Conservation (phyloP, 2,329 filamentous ascomycete genomes). For the Fusarium sp. region DNA sequence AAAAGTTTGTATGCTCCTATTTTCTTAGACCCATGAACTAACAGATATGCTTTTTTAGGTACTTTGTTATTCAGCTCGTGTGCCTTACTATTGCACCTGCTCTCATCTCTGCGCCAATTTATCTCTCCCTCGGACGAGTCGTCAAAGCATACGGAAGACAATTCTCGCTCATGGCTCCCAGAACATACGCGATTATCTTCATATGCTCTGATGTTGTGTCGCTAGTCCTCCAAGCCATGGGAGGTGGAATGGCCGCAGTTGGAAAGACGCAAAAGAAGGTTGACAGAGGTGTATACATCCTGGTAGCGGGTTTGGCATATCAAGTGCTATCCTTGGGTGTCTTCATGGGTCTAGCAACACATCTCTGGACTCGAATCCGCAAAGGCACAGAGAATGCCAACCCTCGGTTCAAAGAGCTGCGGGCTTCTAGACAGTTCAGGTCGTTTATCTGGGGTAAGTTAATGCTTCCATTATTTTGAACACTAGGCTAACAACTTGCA, state of each 20-base stretch:
- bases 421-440: conserved; percentile 15
- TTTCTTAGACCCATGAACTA: not conserved
- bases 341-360: conserved; percentile 1
- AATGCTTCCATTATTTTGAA: not conserved
- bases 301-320: conserved; percentile 33
- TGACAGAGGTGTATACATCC: conserved; percentile 30
- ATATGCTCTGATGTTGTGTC: conserved; percentile 32
- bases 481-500: not conserved
- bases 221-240: conserved; percentile 33
- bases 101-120: conserved; percentile 42
- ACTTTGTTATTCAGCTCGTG: conserved; percentile 35
- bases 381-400: not conserved
- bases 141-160: conserved; percentile 35
- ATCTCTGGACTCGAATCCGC: not conserved
- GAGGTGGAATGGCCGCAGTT: conserved; percentile 33
- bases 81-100: conserved; percentile 43
- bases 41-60: not conserved
- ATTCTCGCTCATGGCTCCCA: conserved; percentile 27
- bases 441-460: conserved; percentile 1
- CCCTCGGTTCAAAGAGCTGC: conserved; percentile 4
- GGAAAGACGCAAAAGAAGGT: conserved; percentile 8
- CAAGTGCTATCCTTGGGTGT: conserved; percentile 33
- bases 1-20: not conserved
- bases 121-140: conserved; percentile 41
- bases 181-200: conserved; percentile 29